phyloP scores from a whole-genome alignment of 306 rosid species.

The Betula pendula region DNA sequence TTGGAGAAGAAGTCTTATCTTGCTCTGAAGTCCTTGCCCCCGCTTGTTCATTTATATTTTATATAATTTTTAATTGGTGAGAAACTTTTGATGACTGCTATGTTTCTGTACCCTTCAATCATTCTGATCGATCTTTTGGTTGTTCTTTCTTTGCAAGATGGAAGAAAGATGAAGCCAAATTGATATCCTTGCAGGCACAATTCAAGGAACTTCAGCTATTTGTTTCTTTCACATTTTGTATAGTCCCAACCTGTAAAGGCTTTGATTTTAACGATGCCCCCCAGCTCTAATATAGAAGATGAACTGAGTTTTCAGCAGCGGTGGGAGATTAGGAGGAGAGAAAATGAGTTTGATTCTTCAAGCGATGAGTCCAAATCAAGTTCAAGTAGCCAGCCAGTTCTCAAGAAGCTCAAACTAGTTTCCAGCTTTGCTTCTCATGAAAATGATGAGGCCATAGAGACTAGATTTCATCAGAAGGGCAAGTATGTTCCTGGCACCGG shows the following conservation, averaged over 20 bases:
- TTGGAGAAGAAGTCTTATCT: neutral
- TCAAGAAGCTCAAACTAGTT: conserved; percentile 28
- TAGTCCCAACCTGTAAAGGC: conserved; percentile 1
- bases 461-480: conserved; percentile 15
- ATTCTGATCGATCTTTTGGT: conserved; percentile 11
- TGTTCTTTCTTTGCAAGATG: conserved; percentile 21
- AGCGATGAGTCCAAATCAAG: conserved; percentile 24
- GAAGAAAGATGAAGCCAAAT: conserved; percentile 3
- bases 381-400: conserved; percentile 9
- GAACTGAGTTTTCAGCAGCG: conserved; percentile 14
- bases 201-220: neutral
- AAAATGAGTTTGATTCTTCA: conserved; percentile 16
- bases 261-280: conserved; percentile 3
- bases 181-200: neutral
- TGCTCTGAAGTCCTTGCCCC: neutral
- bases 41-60: neutral
- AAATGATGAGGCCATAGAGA: conserved; percentile 14
- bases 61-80: neutral
- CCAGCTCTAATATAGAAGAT: conserved; percentile 9
- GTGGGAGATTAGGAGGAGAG: conserved; percentile 36
- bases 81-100: neutral
- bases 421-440: conserved; percentile 24
- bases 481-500: neutral
- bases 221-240: neutral
- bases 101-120: neutral